These are phyloP conservation scores for Monosporascus ibericus DNA, from an alignment of 2,329 filamentous ascomycete genomes.

Conservation along the genomic window DNA sequence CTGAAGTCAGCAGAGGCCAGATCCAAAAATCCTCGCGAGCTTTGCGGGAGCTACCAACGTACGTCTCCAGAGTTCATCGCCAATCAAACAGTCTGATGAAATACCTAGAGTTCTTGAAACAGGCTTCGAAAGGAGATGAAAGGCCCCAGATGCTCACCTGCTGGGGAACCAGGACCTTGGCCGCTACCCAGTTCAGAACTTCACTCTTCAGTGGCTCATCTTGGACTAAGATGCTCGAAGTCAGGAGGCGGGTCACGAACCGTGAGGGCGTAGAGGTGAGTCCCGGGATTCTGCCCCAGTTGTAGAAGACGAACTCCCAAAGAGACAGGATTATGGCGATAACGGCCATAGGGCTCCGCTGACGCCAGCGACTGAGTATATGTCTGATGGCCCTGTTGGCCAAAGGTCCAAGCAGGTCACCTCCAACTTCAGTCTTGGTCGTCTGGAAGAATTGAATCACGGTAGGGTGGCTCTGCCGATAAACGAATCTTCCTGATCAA, in stretches of 20 bases:
- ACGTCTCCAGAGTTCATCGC: too few relatives aligned
- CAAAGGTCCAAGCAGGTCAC: background rate
- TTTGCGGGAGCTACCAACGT: too few relatives aligned
- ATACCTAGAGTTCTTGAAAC: too few relatives aligned
- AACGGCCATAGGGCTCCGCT: background rate
- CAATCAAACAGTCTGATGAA: too few relatives aligned
- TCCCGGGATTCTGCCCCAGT: background rate
- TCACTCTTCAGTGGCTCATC: background rate
- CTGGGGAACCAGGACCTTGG: background rate
- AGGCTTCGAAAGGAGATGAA: too few relatives aligned
- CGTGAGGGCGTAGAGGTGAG: background rate
- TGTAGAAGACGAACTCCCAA: background rate
- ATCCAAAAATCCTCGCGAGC: too few relatives aligned
- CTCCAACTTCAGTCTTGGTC: background rate
- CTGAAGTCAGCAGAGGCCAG: too few relatives aligned
- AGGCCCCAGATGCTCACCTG: background rate
- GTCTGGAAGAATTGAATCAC: too few relatives aligned
- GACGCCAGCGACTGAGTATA: background rate
- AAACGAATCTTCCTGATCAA: too few relatives aligned
- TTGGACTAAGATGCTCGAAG: background rate
- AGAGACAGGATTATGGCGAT: background rate
- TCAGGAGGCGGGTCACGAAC: background rate
- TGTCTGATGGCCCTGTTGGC: background rate
- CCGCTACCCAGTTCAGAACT: background rate
- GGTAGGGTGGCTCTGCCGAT: too few relatives aligned